These are phyloP conservation scores for Eucalyptus marginata DNA, from an alignment of 345 rosid genomes.

Conservation along the genomic window DNA sequence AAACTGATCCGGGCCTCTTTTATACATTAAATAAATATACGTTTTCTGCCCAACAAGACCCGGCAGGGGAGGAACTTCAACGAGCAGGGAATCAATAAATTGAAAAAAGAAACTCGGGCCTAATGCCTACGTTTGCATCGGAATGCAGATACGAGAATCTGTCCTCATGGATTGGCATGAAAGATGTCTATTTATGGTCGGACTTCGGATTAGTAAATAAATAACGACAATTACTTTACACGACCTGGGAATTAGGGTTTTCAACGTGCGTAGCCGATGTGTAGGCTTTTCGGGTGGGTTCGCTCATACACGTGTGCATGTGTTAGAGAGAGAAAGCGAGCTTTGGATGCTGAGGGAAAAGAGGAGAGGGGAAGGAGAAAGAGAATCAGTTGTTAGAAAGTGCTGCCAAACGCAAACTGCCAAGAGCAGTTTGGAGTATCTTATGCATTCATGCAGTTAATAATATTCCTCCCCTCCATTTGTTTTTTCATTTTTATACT, in stretches of 20 bases:
- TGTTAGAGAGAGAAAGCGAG: background rate
- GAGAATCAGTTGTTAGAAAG: background rate
- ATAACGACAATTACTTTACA: background rate
- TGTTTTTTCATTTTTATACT: background rate
- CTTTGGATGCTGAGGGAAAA: background rate
- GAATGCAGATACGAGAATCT: background rate
- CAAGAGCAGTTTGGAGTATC: background rate
- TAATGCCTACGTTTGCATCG: background rate
- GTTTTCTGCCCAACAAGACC: background rate
- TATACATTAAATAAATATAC: background rate
- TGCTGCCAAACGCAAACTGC: background rate
- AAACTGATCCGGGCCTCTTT: background rate
- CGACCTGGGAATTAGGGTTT: slow-evolving; percentile 1
- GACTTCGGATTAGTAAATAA: background rate
- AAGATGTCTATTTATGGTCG: slow-evolving; percentile 2
- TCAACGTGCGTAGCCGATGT: background rate
- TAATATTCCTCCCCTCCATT: background rate
- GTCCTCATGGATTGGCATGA: background rate
- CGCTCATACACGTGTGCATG: background rate
- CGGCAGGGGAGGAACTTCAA: background rate
- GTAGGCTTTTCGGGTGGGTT: background rate
- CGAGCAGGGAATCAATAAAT: background rate
- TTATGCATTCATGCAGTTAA: background rate
- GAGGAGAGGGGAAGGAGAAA: background rate
- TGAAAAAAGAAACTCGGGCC: background rate